phyloP scores from a whole-genome alignment of 2,329 filamentous ascomycete species.

The Blastomyces parvus region DNA sequence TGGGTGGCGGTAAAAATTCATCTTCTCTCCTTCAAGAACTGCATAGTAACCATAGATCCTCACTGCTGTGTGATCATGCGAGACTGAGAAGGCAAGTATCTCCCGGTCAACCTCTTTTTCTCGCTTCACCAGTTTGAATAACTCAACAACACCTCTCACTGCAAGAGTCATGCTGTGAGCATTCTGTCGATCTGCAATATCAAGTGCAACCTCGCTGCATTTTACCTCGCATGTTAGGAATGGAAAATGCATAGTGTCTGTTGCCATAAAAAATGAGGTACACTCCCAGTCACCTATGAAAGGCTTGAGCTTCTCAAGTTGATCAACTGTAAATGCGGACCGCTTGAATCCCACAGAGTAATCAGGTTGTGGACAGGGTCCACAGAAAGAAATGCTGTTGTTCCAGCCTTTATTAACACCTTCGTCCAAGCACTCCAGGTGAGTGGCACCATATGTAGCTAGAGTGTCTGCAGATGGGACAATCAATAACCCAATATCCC shows the following conservation, averaged over 20 bases:
- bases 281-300: conserved; percentile 15
- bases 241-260: conserved; percentile 20
- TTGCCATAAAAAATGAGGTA: conserved; percentile 19
- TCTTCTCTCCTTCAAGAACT: conserved; percentile 25
- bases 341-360: conserved; percentile 37
- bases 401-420: conserved; percentile 38
- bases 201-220: conserved; percentile 19
- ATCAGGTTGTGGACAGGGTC: conserved; percentile 36
- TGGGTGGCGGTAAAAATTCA: conserved; percentile 31
- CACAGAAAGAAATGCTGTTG: conserved; percentile 32
- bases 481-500: conserved; percentile 28
- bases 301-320: conserved; percentile 26
- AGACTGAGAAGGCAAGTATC: not conserved
- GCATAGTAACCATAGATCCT: conserved; percentile 37
- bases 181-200: conserved; percentile 23
- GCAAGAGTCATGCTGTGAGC: conserved; percentile 26
- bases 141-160: conserved; percentile 21
- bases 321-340: conserved; percentile 25
- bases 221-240: conserved; percentile 22
- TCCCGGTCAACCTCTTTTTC: not conserved
- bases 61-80: conserved; percentile 21
- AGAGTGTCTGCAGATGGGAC: conserved; percentile 32
- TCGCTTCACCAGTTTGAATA: not conserved
- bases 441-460: conserved; percentile 19
- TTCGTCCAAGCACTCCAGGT: conserved; percentile 31